Percentiles rank a stretch among this genome's conserved stretches.
Conservation (phyloP, 2,329 filamentous ascomycete species). For the Teratosphaeriaceae sp. region DNA sequence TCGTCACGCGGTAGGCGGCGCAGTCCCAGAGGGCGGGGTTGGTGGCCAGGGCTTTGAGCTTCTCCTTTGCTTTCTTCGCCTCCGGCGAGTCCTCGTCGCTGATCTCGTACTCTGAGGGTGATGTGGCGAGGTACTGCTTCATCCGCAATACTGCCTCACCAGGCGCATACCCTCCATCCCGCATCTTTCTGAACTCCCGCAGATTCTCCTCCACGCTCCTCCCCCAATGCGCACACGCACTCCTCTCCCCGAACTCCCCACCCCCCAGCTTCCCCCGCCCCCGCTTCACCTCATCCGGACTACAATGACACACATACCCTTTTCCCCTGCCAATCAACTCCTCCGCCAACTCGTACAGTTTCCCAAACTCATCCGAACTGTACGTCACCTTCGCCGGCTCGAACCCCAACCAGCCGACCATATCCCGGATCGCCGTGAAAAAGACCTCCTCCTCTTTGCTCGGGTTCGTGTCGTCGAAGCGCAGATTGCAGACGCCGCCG, state of each 20-base stretch:
- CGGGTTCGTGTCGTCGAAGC: constrained; percentile 94
- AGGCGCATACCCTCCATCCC: constrained; percentile 82
- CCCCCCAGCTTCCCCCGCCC: constrained; percentile 67
- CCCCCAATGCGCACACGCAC: constrained; percentile 72
- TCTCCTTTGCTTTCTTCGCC: constrained; percentile 28
- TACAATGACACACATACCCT: constrained; percentile 82
- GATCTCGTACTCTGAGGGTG: constrained; percentile 29
- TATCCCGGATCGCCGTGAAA: constrained; percentile 82
- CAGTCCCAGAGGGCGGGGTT: constrained; percentile 98
- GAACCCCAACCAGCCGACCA: constrained; percentile 81
- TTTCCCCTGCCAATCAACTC: constrained; percentile 66
- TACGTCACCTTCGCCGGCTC: constrained; percentile 73
- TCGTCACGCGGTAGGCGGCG: constrained; percentile 78
- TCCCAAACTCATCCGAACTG: constrained; percentile 84
- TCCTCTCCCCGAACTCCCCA: constrained; percentile 62
- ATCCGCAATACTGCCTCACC: constrained; percentile 81
- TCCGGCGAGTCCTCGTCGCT: constrained; percentile 25
- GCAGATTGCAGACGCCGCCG: constrained; percentile 67
- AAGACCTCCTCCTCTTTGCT: constrained; percentile 87
- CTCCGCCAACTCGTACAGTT: constrained; percentile 82
- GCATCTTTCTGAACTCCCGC: constrained; percentile 80
- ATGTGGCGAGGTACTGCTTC: constrained; percentile 71
- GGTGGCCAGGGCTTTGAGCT: constrained; percentile 45
- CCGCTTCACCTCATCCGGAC: constrained; percentile 73
- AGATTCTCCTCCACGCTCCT: constrained; percentile 70